Base-by-base conservation (phyloP, 139 green algal species). In the Diplosphaera chodatii region DNA sequence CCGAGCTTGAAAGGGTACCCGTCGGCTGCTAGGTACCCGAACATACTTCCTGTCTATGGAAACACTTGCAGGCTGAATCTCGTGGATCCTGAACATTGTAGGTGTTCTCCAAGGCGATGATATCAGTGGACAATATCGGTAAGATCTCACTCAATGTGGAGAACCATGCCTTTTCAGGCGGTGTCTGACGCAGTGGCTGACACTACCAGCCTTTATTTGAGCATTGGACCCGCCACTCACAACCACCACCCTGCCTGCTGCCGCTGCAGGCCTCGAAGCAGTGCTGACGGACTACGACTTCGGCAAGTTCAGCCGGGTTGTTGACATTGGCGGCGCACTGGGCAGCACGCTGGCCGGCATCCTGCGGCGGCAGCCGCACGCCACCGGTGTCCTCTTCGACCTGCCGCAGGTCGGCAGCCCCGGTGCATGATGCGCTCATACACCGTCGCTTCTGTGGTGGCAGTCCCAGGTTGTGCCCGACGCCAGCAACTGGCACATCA, bases 321-420 rank as follows among this genome's bases (percentile, higher is more conserved):
- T 75, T 18, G 71, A 75, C 29, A 40, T 75, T n/a, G 71, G 63
- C 20, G 71, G 63, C 27, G 63, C 63, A 2, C 32, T 69, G 16
- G 71, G 71, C 63, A 37, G 32, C 34, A 69, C 68, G 32, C 63
- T 75, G 63, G 63, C 37, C 0, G 40, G 22, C 28, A 32, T 75
- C 16, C 63, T 75, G 40, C 31, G 40, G 27, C 4, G 34, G 18
- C 22, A 32, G 32, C 63, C 37, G 10, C 0, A 21, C 13, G 25
- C 28, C 28, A 13, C 18, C 15, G 71, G 71, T 23, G 28, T 70
- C 16, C 63, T 70, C 20, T 75, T 75, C 31, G 63, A 75, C 71
- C 71, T 70, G 71, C 28, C 40, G 4, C 71, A 75, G 40, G 71
- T 70, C n/a, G n/a, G n/a, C n/a, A n/a, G n/a, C n/a, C 37, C 37